Conservation (phyloP, 176 grass and related monocot genomes). For the Urochloa ruziziensis region DNA sequence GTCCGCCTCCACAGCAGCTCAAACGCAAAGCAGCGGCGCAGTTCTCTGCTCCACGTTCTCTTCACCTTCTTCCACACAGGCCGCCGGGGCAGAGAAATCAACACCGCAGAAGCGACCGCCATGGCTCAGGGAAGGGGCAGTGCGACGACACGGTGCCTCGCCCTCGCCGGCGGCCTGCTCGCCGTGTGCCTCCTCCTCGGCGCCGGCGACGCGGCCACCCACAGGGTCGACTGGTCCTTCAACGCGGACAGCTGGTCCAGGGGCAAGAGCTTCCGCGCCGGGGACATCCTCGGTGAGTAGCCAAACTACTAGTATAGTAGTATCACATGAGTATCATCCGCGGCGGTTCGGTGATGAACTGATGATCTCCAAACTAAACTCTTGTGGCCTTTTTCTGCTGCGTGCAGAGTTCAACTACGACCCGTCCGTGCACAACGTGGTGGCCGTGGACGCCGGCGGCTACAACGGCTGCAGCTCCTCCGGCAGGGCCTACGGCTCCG, state of each 20-base stretch:
- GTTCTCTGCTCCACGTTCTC: not conserved
- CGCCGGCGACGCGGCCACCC: constrained; percentile 31
- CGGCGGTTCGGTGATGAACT: not conserved
- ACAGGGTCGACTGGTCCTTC: constrained; percentile 74
- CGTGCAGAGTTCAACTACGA: constrained; percentile 74
- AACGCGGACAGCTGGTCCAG: constrained; percentile 46
- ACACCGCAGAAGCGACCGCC: not conserved
- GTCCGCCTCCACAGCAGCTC: not conserved
- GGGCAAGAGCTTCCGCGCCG: constrained; percentile 55
- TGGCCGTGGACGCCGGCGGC: constrained; percentile 50
- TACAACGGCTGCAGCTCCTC: constrained; percentile 59
- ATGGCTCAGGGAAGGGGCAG: constrained; percentile 81
- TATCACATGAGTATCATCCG: no score
- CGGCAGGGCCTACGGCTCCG: constrained; percentile 44
- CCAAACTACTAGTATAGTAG: no score
- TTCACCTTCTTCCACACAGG: not conserved
- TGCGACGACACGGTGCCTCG: constrained; percentile 34
- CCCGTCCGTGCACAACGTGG: constrained; percentile 64
- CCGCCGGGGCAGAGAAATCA: not conserved
- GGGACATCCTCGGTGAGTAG: constrained; percentile 61
- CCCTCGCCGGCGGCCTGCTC: constrained; percentile 42
- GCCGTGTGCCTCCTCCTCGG: constrained; percentile 38
- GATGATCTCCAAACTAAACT: not conserved
- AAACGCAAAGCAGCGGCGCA: not conserved
- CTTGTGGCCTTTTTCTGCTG: not conserved